Base-by-base conservation (phyloP, 2,329 filamentous ascomycete genomes). In the Fusarium subglutinans region DNA sequence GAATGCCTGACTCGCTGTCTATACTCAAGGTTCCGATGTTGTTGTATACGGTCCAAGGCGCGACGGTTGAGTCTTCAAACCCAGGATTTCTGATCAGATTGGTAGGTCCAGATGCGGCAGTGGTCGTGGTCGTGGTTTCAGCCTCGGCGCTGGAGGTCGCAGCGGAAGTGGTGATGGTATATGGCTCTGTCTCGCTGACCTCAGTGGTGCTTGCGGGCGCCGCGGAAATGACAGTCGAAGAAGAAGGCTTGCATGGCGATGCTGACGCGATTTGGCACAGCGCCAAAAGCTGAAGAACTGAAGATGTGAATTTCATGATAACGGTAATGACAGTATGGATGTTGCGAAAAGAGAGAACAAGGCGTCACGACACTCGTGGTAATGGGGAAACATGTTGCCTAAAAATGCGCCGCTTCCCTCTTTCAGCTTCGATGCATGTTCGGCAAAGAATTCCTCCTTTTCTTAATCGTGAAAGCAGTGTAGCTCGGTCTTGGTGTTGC, bases 241-340 rank as follows among this genome's bases (percentile, higher is more conserved):
- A 56, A 26, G 35, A 50, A 3, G 60, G 64, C 5, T 64, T 65
- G 38, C 64, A 67, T 53, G n/a, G 28, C 9, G 60, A 65, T 28
- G 60, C 60, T 7, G 22, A 35, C 2, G 60, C n/a, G 18, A 63
- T 35, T 37, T 51, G 63, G 12, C 59, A 66, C 9, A 66, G 24
- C 24, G 64, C 33, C 44, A 58, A n/a, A n/a, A 67, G 38, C 30
- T 28, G 45, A 4, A 53, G 5, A 3, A 15, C 28, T 15, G 33
- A 22, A 11, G n/a, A 17, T 13, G 24, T 18, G 18, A 50, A 57
- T 45, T 47, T 65, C 64, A 65, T 67, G 37, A 40, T 47, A 33
- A 43, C 28, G 54, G 26, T 33, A 56, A 44, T n/a, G 40, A 43
- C 28, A 33, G 28, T 30, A 44, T 24, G 17, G 50, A 12, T 37